Conservation (phyloP, 495 filamentous ascomycete genomes). For the Hamigera avellanea region DNA sequence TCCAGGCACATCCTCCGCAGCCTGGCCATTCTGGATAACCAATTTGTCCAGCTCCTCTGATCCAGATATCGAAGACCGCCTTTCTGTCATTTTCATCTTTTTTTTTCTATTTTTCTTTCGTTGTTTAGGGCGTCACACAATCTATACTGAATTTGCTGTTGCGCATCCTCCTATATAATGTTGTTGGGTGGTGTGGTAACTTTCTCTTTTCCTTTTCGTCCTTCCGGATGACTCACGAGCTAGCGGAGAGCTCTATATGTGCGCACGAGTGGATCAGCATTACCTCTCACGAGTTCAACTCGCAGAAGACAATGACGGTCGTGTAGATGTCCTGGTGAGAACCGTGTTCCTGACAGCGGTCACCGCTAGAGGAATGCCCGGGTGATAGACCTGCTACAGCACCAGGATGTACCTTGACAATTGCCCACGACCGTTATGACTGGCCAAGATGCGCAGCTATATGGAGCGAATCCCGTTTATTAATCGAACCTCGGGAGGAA, state of each 20-base stretch:
- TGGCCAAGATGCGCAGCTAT: too few species aligned
- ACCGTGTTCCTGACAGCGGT: conserved; percentile 28
- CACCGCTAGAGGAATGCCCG: conserved; percentile 4
- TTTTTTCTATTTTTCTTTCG: conserved; percentile 5
- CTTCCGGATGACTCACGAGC: conserved; percentile 16
- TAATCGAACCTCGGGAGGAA: too few species aligned
- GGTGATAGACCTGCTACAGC: conserved; percentile 26
- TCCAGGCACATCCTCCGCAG: conserved; percentile 4
- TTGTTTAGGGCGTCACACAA: not conserved
- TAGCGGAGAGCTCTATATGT: conserved; percentile 15
- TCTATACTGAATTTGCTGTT: not conserved
- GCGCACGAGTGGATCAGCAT: conserved; percentile 26
- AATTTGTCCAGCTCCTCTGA: conserved; percentile 4
- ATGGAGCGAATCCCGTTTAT: too few species aligned
- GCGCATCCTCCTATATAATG: conserved; percentile 1
- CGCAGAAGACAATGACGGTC: conserved; percentile 1
- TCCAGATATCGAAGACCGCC: conserved; percentile 13
- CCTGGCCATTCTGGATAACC: not conserved
- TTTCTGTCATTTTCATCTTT: conserved; percentile 26
- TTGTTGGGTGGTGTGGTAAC: not conserved
- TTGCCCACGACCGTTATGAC: too few species aligned
- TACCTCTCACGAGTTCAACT: conserved; percentile 17
- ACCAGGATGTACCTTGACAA: conserved; percentile 6
- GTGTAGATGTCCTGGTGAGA: not conserved
- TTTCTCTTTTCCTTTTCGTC: not conserved